Percentiles rank a stretch among this genome's conserved stretches.
Conservation (phyloP, 2,329 filamentous ascomycete genomes). For the Pseudophaeomoniella oleicola region DNA sequence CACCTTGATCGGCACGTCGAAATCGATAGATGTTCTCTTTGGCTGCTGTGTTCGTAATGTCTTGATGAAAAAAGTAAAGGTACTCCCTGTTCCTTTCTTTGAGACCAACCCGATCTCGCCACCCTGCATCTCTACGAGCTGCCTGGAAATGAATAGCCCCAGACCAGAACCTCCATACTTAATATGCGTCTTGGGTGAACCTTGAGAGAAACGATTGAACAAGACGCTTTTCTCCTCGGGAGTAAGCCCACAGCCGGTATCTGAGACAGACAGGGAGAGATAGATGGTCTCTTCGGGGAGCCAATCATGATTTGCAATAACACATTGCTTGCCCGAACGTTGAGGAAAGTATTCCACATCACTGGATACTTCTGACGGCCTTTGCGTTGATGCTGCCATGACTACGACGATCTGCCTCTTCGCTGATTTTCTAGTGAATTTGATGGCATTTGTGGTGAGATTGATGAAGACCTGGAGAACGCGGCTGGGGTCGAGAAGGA, state of each 20-base stretch:
- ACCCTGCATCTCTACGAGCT: conserved; percentile 63
- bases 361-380: conserved; percentile 24
- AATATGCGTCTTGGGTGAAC: conserved; percentile 58
- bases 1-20: background rate
- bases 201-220: conserved; percentile 67
- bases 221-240: conserved; percentile 57
- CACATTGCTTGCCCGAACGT: conserved; percentile 24
- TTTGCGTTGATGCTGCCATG: conserved; percentile 29
- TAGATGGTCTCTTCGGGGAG: conserved; percentile 43
- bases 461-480: conserved; percentile 69
- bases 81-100: conserved; percentile 37
- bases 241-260: conserved; percentile 61
- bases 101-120: conserved; percentile 59
- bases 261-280: conserved; percentile 58
- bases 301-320: conserved; percentile 31
- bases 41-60: conserved; percentile 13
- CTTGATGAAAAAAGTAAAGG: conserved; percentile 42
- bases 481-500: conserved; percentile 55
- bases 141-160: conserved; percentile 62
- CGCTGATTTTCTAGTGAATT: conserved; percentile 51
- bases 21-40: background rate
- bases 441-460: conserved; percentile 63
- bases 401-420: conserved; percentile 33
- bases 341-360: conserved; percentile 19
- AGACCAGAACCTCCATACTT: conserved; percentile 67